phyloP scores from a whole-genome alignment of 192 early-diverging fungal genomes.

The Fimicolochytrium jonesii region DNA sequence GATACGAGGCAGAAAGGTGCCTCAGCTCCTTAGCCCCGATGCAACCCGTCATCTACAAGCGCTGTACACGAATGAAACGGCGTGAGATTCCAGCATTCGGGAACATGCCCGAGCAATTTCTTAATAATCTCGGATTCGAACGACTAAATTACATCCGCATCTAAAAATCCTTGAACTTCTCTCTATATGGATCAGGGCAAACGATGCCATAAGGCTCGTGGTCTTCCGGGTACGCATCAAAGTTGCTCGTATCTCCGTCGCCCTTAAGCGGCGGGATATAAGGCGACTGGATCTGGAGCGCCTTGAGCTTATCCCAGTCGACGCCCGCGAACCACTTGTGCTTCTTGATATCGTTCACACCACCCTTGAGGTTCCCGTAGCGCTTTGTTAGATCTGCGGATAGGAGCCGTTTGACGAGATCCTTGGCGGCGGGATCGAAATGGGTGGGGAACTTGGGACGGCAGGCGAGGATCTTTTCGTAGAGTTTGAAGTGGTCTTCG shows the following conservation, averaged over 20 bases:
- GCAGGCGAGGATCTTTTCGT: constrained; percentile 69
- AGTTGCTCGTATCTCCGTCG: constrained; percentile 90
- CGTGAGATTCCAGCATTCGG: no score
- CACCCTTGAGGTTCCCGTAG: constrained; percentile 71
- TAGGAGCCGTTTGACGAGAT: constrained; percentile 65
- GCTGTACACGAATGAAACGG: no score
- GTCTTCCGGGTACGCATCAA: constrained; percentile 92
- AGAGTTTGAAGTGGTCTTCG: constrained; percentile 69
- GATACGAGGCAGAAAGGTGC: no score
- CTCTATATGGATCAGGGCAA: constrained; percentile 64
- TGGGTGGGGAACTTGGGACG: constrained; percentile 67
- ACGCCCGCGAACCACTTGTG: constrained; percentile 95
- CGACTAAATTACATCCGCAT: no score
- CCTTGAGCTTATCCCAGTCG: constrained; percentile 79
- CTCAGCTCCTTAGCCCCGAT: no score
- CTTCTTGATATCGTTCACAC: constrained; percentile 82
- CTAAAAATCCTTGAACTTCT: constrained; percentile 73
- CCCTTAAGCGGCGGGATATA: constrained; percentile 77
- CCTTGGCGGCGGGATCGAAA: constrained; percentile 70
- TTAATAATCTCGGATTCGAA: no score
- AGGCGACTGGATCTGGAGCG: constrained; percentile 73
- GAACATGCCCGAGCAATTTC: no score
- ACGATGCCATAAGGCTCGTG: constrained; percentile 79
- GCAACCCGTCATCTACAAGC: no score
- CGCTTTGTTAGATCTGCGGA: constrained; percentile 72